Evolutionary conservation across 768 basidiomycete species (phyloP).

Genomic region (Lanmaoa rubissima): DNA sequence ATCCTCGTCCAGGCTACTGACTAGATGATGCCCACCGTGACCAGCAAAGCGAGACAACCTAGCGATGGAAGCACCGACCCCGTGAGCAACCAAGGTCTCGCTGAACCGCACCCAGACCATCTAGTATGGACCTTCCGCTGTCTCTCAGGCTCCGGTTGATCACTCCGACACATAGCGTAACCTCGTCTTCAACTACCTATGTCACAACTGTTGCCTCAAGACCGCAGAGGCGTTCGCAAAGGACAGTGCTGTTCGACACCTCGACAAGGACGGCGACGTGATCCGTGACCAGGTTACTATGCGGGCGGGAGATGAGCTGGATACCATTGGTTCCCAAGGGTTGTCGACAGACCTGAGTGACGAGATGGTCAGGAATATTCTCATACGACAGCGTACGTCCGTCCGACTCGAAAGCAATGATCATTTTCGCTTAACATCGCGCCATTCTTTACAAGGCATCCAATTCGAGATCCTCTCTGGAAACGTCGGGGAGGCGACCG

Average conservation of each 20-base stretch:
- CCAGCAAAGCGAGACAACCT: constrained; percentile 19
- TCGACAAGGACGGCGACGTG: constrained; percentile 73
- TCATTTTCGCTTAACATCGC: neutral
- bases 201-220: constrained; percentile 67
- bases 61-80: constrained; percentile 1
- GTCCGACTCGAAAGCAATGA: neutral
- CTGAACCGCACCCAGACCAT: constrained; percentile 41
- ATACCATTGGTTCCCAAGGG: constrained; percentile 9
- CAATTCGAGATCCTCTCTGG: constrained; percentile 69
- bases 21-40: constrained; percentile 18
- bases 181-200: constrained; percentile 75
- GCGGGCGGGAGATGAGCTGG: constrained; percentile 4
- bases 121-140: constrained; percentile 35
- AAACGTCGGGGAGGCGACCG: constrained; percentile 67
- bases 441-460: constrained; percentile 51
- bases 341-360: constrained; percentile 33
- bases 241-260: constrained; percentile 59
- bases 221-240: constrained; percentile 68
- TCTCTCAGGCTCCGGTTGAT: constrained; percentile 1
- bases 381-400: constrained; percentile 53
- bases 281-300: constrained; percentile 31
- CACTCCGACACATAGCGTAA: constrained; percentile 44
- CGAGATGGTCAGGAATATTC: constrained; percentile 43
- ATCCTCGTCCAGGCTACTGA: neutral
- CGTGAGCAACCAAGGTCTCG: constrained; percentile 24